These are phyloP conservation scores for Hamamelis virginiana DNA, from an alignment of 164 flowering plant species.

Conservation along the genomic window DNA sequence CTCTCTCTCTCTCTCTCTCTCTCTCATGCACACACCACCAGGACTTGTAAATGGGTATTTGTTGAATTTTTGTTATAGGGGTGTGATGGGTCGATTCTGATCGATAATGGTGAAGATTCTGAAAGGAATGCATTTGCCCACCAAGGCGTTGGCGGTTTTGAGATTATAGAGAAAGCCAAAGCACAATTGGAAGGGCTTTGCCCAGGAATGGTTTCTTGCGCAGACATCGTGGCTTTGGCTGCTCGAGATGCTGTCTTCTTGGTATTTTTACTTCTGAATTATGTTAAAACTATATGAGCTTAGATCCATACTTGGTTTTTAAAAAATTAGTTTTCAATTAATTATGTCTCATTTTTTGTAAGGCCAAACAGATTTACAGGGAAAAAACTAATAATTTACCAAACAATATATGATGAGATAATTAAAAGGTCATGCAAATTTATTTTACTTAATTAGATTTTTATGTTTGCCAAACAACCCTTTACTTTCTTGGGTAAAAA, in stretches of 20 bases:
- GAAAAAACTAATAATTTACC: too few species aligned
- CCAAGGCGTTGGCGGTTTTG: constrained; percentile 34
- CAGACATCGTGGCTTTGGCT: constrained; percentile 41
- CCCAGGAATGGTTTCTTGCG: constrained; percentile 32
- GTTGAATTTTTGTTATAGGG: constrained; percentile 13
- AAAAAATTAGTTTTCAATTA: too few species aligned
- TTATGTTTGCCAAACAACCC: too few species aligned
- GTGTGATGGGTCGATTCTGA: constrained; percentile 30
- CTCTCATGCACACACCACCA: background rate
- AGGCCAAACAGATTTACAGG: too few species aligned
- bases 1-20: background rate
- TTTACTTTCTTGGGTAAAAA: too few species aligned
- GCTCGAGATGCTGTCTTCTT: constrained; percentile 32
- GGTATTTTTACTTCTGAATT: constrained; percentile 11
- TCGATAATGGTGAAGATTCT: background rate
- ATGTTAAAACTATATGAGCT: too few species aligned
- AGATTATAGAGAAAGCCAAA: constrained; percentile 32
- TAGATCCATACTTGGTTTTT: too few species aligned
- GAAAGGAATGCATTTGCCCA: constrained; percentile 19
- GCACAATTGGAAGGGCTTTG: constrained; percentile 26
- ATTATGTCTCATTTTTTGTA: too few species aligned
- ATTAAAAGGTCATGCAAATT: too few species aligned
- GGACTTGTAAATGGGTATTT: background rate
- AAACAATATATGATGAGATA: too few species aligned
- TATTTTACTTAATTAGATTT: too few species aligned